Conservation (phyloP, 1,284 basidiomycete genomes). For the Irpex sp. region DNA sequence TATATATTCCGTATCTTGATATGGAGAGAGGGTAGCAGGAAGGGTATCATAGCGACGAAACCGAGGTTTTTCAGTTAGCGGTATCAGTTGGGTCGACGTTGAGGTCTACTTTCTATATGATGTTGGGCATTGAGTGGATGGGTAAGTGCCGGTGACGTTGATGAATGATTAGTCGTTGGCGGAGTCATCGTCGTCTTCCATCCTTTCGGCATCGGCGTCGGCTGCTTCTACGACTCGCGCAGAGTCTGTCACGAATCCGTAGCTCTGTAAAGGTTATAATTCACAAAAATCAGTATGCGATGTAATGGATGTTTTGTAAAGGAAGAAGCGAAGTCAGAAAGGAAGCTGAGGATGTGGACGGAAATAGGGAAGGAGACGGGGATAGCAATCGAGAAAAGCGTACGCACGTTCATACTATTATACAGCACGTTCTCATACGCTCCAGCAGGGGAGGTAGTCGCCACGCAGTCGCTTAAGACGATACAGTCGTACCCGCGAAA, state of each 20-base stretch:
- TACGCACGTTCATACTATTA: constrained; percentile 51
- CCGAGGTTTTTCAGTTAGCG: too few relatives aligned
- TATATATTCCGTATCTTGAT: too few relatives aligned
- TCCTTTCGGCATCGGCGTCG: neutral
- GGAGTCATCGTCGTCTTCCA: neutral
- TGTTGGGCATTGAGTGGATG: too few relatives aligned
- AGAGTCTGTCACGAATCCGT: constrained; percentile 59
- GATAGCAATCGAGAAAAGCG: neutral
- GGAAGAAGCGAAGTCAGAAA: neutral
- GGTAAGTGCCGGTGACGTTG: neutral
- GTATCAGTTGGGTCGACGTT: too few relatives aligned
- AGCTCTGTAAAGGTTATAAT: constrained; percentile 35
- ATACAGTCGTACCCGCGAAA: constrained; percentile 63
- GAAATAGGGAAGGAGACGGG: neutral
- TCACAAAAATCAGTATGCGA: neutral
- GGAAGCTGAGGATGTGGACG: neutral
- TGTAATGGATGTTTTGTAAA: neutral
- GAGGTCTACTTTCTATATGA: too few relatives aligned
- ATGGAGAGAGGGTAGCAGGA: too few relatives aligned
- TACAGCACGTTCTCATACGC: constrained; percentile 56
- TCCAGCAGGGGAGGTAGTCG: constrained; percentile 60
- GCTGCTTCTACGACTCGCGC: constrained; percentile 31
- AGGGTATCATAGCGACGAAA: too few relatives aligned
- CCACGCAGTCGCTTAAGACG: constrained; percentile 52
- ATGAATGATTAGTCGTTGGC: neutral